Percentiles rank a stretch among this genome's conserved stretches.
Evolutionary conservation across 805 yeast genomes (phyloP).

Genomic region (Sugiyamaella americana): DNA sequence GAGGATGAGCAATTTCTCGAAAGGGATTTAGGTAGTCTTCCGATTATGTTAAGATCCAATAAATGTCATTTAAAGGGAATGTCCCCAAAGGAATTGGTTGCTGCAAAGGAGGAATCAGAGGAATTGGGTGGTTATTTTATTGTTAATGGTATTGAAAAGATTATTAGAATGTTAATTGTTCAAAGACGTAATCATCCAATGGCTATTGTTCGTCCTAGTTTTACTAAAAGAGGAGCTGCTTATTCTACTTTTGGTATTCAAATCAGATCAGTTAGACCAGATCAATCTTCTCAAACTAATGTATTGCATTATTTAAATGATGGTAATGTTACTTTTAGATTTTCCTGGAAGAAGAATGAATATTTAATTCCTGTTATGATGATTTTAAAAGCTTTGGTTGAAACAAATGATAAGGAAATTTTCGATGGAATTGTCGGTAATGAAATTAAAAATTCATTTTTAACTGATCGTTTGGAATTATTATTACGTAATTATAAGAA

Average conservation of each 20-base stretch:
- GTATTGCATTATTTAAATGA: slow-evolving; percentile 93
- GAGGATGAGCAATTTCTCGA: slow-evolving; percentile 74
- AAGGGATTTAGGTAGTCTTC: slow-evolving; percentile 87
- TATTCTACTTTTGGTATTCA: slow-evolving; percentile 90
- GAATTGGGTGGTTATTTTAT: slow-evolving; percentile 96
- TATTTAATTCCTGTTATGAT: slow-evolving; percentile 88
- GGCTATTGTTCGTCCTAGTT: slow-evolving; percentile 95
- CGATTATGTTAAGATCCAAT: slow-evolving; percentile 85
- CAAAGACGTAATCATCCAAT: slow-evolving; percentile 97
- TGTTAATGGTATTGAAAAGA: slow-evolving; percentile 93
- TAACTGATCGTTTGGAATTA: slow-evolving; percentile 96
- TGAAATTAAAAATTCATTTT: slow-evolving; percentile 79
- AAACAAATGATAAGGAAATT: slow-evolving; percentile 89
- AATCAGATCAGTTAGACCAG: slow-evolving; percentile 90
- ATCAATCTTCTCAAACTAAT: slow-evolving; percentile 95
- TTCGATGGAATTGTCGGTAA: slow-evolving; percentile 94
- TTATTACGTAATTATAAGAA: slow-evolving; percentile 81
- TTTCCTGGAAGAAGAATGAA: slow-evolving; percentile 96
- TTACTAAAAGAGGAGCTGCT: slow-evolving; percentile 86
- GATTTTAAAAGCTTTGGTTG: slow-evolving; percentile 84
- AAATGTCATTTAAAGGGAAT: slow-evolving; percentile 84
- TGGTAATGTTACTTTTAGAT: slow-evolving; percentile 94
- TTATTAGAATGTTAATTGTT: slow-evolving; percentile 94
- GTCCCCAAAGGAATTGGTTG: slow-evolving; percentile 76
- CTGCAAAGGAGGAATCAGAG: slow-evolving; percentile 81